Percentiles rank a stretch among this genome's conserved stretches.
Evolutionary conservation across 106 monocot species (phyloP).

Genomic region (Chionographis japonica): DNA sequence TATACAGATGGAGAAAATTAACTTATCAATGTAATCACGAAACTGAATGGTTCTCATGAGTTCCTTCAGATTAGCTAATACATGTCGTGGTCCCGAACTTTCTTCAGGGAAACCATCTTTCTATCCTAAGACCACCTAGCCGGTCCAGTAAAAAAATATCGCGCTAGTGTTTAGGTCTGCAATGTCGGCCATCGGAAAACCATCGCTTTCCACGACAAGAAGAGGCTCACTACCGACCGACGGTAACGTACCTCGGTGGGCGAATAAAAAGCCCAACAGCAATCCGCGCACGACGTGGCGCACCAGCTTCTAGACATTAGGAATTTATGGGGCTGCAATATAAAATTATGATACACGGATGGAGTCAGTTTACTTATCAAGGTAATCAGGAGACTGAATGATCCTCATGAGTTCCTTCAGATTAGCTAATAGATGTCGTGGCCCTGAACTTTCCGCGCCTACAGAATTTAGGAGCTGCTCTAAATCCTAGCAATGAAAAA

Average conservation of each 20-base stretch:
- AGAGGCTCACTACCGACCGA: too few species aligned
- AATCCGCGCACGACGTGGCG: too few species aligned
- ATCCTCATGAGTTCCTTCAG: slow-evolving; percentile 68
- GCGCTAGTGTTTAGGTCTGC: too few species aligned
- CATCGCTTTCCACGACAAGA: too few species aligned
- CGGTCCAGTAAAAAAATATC: too few species aligned
- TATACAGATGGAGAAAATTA: slow-evolving; percentile 9
- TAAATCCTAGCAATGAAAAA: slow-evolving; percentile 45
- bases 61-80: slow-evolving; percentile 78
- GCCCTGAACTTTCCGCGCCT: slow-evolving; percentile 80
- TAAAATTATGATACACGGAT: background rate
- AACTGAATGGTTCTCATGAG: slow-evolving; percentile 59
- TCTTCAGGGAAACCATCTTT: slow-evolving; percentile 12
- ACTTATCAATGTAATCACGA: slow-evolving; percentile 42
- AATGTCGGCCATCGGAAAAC: too few species aligned
- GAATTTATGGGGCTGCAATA: too few species aligned
- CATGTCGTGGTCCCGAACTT: slow-evolving; percentile 80
- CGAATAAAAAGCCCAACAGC: too few species aligned
- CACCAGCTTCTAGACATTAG: too few species aligned
- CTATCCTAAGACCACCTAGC: too few species aligned
- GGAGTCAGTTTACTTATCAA: slow-evolving; percentile 30
- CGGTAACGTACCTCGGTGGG: too few species aligned
- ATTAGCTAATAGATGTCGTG: slow-evolving; percentile 74
- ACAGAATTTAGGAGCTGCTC: slow-evolving; percentile 84
- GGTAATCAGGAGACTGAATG: slow-evolving; percentile 46